Evolutionary conservation across 768 basidiomycete genomes (phyloP).

Genomic region (Rhodotorula paludigena): DNA sequence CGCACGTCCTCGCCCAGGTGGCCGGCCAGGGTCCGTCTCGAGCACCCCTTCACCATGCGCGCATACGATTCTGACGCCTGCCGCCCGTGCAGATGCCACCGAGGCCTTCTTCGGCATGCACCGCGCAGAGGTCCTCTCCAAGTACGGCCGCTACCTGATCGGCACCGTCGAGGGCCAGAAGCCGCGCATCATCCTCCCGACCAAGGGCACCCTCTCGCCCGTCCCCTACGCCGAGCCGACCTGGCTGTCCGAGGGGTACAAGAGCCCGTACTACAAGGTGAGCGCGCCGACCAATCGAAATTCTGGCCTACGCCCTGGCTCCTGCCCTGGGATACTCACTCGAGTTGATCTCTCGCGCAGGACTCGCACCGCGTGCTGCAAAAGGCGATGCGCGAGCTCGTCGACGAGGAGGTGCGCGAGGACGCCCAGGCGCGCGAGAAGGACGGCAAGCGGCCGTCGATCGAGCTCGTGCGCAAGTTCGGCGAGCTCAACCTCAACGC

Average conservation of each 20-base stretch:
- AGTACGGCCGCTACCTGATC: slow-evolving; percentile 38
- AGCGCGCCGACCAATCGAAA: no score
- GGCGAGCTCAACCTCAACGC: slow-evolving; percentile 67
- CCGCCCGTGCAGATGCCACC: slow-evolving; percentile 49
- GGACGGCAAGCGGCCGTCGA: slow-evolving; percentile 80
- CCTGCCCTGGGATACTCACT: no score
- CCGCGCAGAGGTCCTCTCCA: slow-evolving; percentile 67
- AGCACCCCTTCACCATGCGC: no score
- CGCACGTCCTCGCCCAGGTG: slow-evolving; percentile 60
- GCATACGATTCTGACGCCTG: not conserved
- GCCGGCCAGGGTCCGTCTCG: slow-evolving; percentile 54
- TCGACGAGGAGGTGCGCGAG: slow-evolving; percentile 64
- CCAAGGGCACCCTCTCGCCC: slow-evolving; percentile 59
- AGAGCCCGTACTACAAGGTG: slow-evolving; percentile 75
- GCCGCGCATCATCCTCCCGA: slow-evolving; percentile 44
- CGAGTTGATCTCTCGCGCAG: no score
- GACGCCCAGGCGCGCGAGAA: slow-evolving; percentile 76
- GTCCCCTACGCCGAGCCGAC: slow-evolving; percentile 87
- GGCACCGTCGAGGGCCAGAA: slow-evolving; percentile 35
- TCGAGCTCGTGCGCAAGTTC: slow-evolving; percentile 73
- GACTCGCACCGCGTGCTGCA: slow-evolving; percentile 67
- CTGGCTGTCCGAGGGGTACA: slow-evolving; percentile 65
- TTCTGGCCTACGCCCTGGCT: no score
- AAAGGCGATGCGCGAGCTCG: slow-evolving; percentile 60
- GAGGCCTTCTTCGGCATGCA: slow-evolving; percentile 85